phyloP scores from a whole-genome alignment of 768 basidiomycete genomes.

The Lanmaoa rubissima region DNA sequence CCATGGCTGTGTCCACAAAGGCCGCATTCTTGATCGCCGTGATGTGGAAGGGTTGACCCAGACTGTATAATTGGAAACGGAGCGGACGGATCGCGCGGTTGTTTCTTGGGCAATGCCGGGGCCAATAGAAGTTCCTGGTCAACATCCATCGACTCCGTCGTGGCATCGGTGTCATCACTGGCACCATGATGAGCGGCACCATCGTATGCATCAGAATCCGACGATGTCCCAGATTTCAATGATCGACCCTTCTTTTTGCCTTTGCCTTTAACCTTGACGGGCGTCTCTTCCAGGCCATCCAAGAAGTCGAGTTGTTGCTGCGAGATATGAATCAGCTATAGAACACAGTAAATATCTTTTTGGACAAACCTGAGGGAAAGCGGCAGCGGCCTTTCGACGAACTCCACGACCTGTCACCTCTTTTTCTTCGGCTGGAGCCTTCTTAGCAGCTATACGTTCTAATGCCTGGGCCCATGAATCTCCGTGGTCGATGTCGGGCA shows the following conservation, averaged over 20 bases:
- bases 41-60: not conserved
- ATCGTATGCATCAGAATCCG: constrained; percentile 42
- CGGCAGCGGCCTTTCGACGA: constrained; percentile 64
- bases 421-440: constrained; percentile 40
- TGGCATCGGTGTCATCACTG: constrained; percentile 23
- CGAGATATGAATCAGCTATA: constrained; percentile 1
- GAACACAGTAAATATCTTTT: not conserved
- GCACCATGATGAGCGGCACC: constrained; percentile 17
- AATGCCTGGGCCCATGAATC: constrained; percentile 85
- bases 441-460: constrained; percentile 44
- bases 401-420: constrained; percentile 71
- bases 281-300: constrained; percentile 37
- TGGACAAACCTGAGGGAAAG: constrained; percentile 37
- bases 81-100: not conserved
- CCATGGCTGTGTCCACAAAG: constrained; percentile 60
- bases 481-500: constrained; percentile 45
- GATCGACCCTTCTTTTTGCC: constrained; percentile 34
- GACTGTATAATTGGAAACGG: constrained; percentile 4
- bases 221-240: constrained; percentile 32
- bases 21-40: constrained; percentile 44
- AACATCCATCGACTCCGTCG: constrained; percentile 24
- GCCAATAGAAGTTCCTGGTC: constrained; percentile 1
- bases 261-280: constrained; percentile 37
- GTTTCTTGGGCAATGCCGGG: constrained; percentile 1
- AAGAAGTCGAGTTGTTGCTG: constrained; percentile 34